phyloP scores from a whole-genome alignment of 139 green algal species.

The Penium margaritaceum region DNA sequence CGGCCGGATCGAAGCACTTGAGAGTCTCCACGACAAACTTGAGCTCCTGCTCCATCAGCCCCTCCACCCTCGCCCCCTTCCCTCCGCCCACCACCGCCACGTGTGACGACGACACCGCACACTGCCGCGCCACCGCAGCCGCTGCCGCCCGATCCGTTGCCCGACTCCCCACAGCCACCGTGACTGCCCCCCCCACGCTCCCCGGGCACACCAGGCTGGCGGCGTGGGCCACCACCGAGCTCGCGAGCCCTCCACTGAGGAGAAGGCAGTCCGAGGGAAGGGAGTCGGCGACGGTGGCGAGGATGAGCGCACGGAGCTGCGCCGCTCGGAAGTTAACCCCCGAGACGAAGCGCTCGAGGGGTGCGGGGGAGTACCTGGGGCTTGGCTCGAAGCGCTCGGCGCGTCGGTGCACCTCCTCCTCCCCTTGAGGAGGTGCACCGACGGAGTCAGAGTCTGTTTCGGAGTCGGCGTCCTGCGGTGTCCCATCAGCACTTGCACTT shows the following conservation, averaged over 20 bases:
- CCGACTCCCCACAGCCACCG: neutral
- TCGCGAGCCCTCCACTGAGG: conserved; percentile 31
- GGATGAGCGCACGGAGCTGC: conserved; percentile 13
- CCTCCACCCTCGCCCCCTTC: conserved; percentile 1
- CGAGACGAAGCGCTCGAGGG: neutral
- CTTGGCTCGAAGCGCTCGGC: too few relatives aligned
- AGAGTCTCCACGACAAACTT: conserved; percentile 37
- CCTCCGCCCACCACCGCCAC: conserved; percentile 2
- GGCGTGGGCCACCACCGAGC: conserved; percentile 18
- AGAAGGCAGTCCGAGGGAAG: conserved; percentile 32
- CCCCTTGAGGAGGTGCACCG: neutral
- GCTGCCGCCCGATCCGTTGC: conserved; percentile 10
- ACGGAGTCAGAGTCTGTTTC: neutral
- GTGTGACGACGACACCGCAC: neutral
- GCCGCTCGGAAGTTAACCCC: conserved; percentile 22
- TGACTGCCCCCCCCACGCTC: conserved; percentile 6
- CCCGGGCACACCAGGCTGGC: neutral
- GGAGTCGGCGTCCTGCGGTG: neutral
- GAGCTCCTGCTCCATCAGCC: conserved; percentile 26
- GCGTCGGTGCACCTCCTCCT: neutral
- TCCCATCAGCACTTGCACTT: neutral
- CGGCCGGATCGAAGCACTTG: conserved; percentile 21
- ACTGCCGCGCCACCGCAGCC: conserved; percentile 10
- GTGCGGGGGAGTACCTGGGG: too few relatives aligned
- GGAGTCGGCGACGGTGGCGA: conserved; percentile 9